Evolutionary conservation across 2,329 filamentous ascomycete species (phyloP).

Genomic region (Ceratocystiopsis brevicomis): DNA sequence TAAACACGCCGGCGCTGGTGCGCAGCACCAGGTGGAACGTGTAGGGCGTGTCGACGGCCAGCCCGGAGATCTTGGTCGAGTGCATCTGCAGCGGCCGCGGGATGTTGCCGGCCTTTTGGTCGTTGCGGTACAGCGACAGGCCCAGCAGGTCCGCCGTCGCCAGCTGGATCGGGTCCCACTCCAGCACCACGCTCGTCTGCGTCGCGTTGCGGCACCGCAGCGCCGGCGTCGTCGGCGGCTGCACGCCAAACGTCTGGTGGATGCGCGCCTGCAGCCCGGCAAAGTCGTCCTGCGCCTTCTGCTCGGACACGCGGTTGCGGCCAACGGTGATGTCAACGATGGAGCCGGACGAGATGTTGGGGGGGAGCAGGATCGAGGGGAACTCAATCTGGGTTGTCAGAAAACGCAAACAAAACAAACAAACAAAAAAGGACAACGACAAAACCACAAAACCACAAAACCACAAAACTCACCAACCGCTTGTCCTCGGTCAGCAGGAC

Average conservation of each 20-base stretch:
- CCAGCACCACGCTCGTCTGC: constrained; percentile 92
- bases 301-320: constrained; percentile 67
- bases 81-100: constrained; percentile 72
- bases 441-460: too few relatives aligned
- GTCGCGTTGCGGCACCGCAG: constrained; percentile 92
- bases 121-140: constrained; percentile 83
- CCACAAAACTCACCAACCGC: constrained; percentile 58
- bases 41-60: constrained; percentile 94
- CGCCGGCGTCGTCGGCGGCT: constrained; percentile 55
- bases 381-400: constrained; percentile 65
- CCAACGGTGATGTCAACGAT: constrained; percentile 95
- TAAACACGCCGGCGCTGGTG: constrained; percentile 75
- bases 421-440: neutral
- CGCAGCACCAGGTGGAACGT: constrained; percentile 81
- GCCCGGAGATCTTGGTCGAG: constrained; percentile 88
- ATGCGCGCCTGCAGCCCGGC: constrained; percentile 75
- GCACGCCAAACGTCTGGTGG: constrained; percentile 65
- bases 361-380: constrained; percentile 86
- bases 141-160: constrained; percentile 83
- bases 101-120: constrained; percentile 89
- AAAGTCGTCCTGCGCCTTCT: constrained; percentile 57
- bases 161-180: constrained; percentile 90
- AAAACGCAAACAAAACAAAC: constrained; percentile 1
- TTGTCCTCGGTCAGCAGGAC: constrained; percentile 95
- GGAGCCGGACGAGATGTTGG: constrained; percentile 85